Evolutionary conservation across 352 stramenopile species (phyloP).

Genomic region (Globisporangium paddicum): DNA sequence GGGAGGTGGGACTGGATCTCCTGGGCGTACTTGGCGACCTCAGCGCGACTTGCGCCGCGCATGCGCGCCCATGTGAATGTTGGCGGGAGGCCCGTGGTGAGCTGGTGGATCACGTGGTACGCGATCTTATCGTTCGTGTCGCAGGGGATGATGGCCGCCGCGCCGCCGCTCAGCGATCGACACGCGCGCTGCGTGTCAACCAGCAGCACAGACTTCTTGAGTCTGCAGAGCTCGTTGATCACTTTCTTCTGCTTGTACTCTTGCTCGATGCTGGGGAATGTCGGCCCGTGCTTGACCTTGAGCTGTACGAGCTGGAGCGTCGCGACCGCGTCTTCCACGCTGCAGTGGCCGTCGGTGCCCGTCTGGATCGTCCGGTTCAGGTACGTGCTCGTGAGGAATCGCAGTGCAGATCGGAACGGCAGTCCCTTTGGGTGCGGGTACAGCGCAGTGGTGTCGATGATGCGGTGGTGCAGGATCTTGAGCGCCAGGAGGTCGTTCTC

Average conservation of each 20-base stretch:
- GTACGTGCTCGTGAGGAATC: conserved; percentile 70
- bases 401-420: conserved; percentile 71
- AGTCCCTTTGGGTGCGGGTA: conserved; percentile 79
- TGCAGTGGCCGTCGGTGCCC: conserved; percentile 68
- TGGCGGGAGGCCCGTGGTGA: conserved; percentile 78
- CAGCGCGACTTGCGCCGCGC: conserved; percentile 34
- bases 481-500: conserved; percentile 83
- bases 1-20: conserved; percentile 45
- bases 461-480: conserved; percentile 56
- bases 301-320: conserved; percentile 72
- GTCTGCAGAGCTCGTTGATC: conserved; percentile 56
- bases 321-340: conserved; percentile 72
- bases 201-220: conserved; percentile 78
- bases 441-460: conserved; percentile 80
- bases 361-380: conserved; percentile 74
- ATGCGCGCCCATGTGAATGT: conserved; percentile 75
- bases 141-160: conserved; percentile 55
- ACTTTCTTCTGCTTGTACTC: conserved; percentile 79
- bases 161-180: conserved; percentile 53
- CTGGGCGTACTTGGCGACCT: conserved; percentile 30
- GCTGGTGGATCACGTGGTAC: conserved; percentile 58
- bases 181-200: conserved; percentile 64
- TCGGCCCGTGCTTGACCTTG: conserved; percentile 72
- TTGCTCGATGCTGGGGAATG: conserved; percentile 65
- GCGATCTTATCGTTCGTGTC: conserved; percentile 46